phyloP scores from a whole-genome alignment of 2,329 filamentous ascomycete genomes.

The Myotisia sp. region DNA sequence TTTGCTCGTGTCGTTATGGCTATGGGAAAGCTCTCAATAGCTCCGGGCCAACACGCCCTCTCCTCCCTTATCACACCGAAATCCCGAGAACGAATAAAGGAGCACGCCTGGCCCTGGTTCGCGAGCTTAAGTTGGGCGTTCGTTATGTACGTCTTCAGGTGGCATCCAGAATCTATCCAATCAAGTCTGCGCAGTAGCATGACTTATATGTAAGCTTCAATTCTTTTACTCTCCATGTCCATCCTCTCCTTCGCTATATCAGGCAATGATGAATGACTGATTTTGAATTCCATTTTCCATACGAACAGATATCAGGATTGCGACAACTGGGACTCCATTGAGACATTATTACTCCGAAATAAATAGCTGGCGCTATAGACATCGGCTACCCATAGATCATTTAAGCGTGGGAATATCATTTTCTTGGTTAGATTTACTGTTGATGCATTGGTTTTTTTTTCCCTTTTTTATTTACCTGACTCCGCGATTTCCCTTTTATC shows the following conservation, averaged over 20 bases:
- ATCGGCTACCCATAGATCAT: too few relatives aligned
- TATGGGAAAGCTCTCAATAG: slow-evolving; percentile 67
- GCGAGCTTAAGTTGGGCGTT: slow-evolving; percentile 79
- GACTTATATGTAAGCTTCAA: slow-evolving; percentile 72
- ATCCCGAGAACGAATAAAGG: slow-evolving; percentile 38
- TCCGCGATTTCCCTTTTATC: too few relatives aligned
- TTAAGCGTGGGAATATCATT: too few relatives aligned
- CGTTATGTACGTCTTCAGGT: slow-evolving; percentile 91
- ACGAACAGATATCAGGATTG: slow-evolving; percentile 54
- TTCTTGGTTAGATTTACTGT: too few relatives aligned
- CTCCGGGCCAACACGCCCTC: slow-evolving; percentile 36
- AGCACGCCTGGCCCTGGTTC: slow-evolving; percentile 84
- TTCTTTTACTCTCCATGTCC: neutral
- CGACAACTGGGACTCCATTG: slow-evolving; percentile 74
- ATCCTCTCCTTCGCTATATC: neutral
- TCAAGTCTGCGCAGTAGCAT: slow-evolving; percentile 85
- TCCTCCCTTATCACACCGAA: slow-evolving; percentile 31
- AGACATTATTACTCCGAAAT: slow-evolving; percentile 79
- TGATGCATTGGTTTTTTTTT: too few relatives aligned
- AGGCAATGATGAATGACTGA: neutral
- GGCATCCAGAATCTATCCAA: slow-evolving; percentile 83
- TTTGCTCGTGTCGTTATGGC: slow-evolving; percentile 83
- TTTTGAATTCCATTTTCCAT: slow-evolving; percentile 7
- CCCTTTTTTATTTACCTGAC: too few relatives aligned
- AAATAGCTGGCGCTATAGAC: too few relatives aligned